Percentiles rank a stretch among this genome's conserved stretches.
phyloP scores from a whole-genome alignment of 768 basidiomycete genomes.

The Erythrobasidium yunnanense region DNA sequence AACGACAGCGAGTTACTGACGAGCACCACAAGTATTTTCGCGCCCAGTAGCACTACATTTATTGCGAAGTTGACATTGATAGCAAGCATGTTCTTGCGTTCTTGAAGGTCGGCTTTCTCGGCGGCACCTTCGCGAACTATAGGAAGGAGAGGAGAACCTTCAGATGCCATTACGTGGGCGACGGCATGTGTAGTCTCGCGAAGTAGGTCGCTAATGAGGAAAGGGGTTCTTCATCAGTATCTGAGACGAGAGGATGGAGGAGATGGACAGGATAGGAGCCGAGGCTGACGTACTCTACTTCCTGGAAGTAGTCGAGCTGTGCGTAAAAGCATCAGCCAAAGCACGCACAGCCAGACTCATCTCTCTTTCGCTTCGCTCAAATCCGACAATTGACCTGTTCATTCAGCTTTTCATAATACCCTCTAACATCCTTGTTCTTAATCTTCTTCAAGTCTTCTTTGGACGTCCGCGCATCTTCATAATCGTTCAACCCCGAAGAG shows the following conservation, averaged over 20 bases:
- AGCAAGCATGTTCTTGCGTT: conserved; percentile 26
- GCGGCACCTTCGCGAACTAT: conserved; percentile 5
- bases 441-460: conserved; percentile 12
- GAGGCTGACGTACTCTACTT: conserved; percentile 9
- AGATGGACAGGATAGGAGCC: not conserved
- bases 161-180: conserved; percentile 4
- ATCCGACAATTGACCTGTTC: not conserved
- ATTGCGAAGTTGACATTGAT: conserved; percentile 37
- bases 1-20: conserved; percentile 44
- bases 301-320: conserved; percentile 24
- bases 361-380: not conserved
- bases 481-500: not conserved
- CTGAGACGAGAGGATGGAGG: not conserved
- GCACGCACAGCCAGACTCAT: no score
- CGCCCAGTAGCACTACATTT: conserved; percentile 42
- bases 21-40: conserved; percentile 43
- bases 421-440: conserved; percentile 15
- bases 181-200: conserved; percentile 7
- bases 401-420: conserved; percentile 14
- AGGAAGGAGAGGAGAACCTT: conserved; percentile 16
- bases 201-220: conserved; percentile 3
- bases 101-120: no score
- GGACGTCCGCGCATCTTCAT: not conserved
- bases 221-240: not conserved
- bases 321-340: not conserved